Percentiles rank a stretch among this genome's conserved stretches.
phyloP scores from a whole-genome alignment of 768 basidiomycete genomes.

The Saitozyma sp. region DNA sequence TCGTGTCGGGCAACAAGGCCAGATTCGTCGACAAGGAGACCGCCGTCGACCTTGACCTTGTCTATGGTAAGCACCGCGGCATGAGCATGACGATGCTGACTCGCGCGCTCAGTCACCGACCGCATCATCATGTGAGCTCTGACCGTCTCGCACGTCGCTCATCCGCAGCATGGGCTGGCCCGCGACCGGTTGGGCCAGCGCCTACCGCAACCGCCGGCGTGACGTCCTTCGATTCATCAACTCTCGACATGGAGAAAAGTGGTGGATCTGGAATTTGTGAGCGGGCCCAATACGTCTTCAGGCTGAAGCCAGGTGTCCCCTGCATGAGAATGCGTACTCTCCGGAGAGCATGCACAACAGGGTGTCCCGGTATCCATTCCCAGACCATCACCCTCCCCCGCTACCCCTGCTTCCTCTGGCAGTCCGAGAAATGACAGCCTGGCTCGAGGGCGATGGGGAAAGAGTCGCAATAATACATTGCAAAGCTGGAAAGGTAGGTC shows the following conservation, averaged over 20 bases:
- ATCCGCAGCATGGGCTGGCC: constrained; percentile 65
- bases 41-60: constrained; percentile 64
- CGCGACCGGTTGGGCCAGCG: constrained; percentile 70
- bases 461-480: constrained; percentile 81
- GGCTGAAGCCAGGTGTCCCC: constrained; percentile 59
- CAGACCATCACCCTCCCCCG: constrained; percentile 89
- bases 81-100: too few species aligned
- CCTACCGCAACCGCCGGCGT: constrained; percentile 75
- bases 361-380: constrained; percentile 82
- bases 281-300: constrained; percentile 9
- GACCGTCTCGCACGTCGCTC: too few species aligned
- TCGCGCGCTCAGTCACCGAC: constrained; percentile 68
- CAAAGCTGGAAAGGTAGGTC: constrained; percentile 62
- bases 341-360: constrained; percentile 67
- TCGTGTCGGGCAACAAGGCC: constrained; percentile 80
- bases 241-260: constrained; percentile 70
- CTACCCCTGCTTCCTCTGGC: constrained; percentile 70
- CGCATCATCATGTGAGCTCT: constrained; percentile 57
- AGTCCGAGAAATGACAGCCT: constrained; percentile 70
- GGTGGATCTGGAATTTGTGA: constrained; percentile 81
- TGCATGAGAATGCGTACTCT: constrained; percentile 77
- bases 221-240: constrained; percentile 76
- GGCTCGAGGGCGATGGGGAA: constrained; percentile 67
- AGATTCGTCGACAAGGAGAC: constrained; percentile 70
- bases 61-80: constrained; percentile 25